Base-by-base conservation (phyloP, 371 early-diverging fungal species). In the Mucor ambiguus region DNA sequence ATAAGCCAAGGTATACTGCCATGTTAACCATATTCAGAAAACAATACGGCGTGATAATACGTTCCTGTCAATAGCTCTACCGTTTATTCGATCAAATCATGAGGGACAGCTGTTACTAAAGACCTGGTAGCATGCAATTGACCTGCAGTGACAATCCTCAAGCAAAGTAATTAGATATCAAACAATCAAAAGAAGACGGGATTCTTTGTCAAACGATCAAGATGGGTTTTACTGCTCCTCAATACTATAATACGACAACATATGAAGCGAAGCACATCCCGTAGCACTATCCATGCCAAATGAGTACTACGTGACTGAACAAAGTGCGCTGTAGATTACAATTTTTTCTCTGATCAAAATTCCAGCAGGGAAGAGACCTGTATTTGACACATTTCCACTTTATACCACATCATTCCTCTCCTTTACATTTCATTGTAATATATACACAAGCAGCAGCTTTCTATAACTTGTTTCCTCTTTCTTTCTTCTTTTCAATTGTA, bases 361-460 rank as follows among this genome's bases (percentile, higher is more conserved):
- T 52, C 28, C 52, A 49, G 14, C 52, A 52, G 52, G 52, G 52
- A 41, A 52, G 52, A 52, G 52, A 28, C 52, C 52, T 28, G 49
- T 26, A 26, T 52, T 52, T 52, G 52, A 52, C 52, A 52, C 22
- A 46, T 41, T 41, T 18, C 16, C 41, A 18, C 18, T 18, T 18
- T 22, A 46, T 46, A 46, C 46, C 46, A 46, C 22, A 46, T 22
- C 46, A 20, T 46, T 46, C 46, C 46, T 16, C 52, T 52, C 52
- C 28, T 52, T 52, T 52, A 52, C 16, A 52, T 28, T 52, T 52
- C 52, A 52, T 52, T 52, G 52, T 52, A 35, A 35, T 12, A 12
- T 35, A 52, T 28, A 52, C 6, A 52, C 5, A 52, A 52, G 16
- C 24, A 20, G 0, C 2, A 22, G 22, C 22, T 46, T 20, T 20